Conservation (phyloP, 176 grass and related monocot genomes). For the Oryza nivara region DNA sequence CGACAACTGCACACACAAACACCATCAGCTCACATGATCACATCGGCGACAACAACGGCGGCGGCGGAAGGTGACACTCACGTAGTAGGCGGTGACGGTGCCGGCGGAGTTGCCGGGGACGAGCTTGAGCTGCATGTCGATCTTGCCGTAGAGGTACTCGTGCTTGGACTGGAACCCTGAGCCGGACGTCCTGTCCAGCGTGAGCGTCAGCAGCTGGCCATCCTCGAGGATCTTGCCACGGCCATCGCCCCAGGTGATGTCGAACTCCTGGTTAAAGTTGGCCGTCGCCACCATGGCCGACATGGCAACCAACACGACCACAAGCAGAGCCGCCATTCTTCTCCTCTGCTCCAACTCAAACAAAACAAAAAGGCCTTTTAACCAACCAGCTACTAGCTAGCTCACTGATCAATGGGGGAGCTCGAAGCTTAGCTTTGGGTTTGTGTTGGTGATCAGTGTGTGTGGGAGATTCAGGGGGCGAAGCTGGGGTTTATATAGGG, state of each 20-base stretch:
- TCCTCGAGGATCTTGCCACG: constrained; percentile 62
- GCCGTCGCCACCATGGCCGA: constrained; percentile 38
- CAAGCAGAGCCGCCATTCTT: not conserved
- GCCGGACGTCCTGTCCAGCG: constrained; percentile 68
- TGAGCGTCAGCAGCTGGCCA: constrained; percentile 63
- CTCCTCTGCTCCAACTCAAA: not conserved
- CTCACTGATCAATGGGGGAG: not conserved
- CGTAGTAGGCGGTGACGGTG: constrained; percentile 90
- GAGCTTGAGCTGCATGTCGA: constrained; percentile 89
- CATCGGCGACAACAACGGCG: no score
- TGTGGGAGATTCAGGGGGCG: constrained; percentile 10
- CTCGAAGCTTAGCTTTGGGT: not conserved
- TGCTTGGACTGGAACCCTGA: constrained; percentile 87
- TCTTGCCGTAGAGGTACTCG: constrained; percentile 90
- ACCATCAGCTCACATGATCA: not conserved
- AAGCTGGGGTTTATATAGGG: constrained; percentile 66
- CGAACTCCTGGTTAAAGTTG: constrained; percentile 67
- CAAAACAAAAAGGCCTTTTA: no score
- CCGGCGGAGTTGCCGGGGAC: constrained; percentile 86
- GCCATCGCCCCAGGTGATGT: constrained; percentile 81
- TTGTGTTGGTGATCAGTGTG: not conserved
- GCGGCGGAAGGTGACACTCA: not conserved
- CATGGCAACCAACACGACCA: not conserved
- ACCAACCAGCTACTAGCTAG: not conserved
- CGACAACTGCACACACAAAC: constrained; percentile 53